Conservation (phyloP, 2,329 filamentous ascomycete genomes). For the Gremmenia infestans region DNA sequence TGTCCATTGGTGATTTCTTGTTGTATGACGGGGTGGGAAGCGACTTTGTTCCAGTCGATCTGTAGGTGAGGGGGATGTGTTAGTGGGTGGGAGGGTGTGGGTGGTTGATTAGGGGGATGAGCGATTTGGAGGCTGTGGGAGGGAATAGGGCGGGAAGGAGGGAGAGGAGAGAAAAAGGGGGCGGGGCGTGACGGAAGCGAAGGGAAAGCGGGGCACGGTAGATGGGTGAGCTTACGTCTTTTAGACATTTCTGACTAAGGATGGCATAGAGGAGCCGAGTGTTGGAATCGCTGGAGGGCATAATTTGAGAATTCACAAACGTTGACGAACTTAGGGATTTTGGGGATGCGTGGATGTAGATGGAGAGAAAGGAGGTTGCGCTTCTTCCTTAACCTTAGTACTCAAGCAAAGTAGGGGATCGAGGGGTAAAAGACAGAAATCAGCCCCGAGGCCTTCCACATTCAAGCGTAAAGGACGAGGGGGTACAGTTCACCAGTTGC, state of each 20-base stretch:
- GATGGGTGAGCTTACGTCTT: conserved; percentile 35
- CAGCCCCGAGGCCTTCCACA: background rate
- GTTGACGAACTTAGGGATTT: background rate
- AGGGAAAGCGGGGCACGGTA: background rate
- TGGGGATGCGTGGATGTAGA: background rate
- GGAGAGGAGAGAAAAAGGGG: background rate
- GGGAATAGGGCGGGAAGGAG: background rate
- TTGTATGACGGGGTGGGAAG: conserved; percentile 32
- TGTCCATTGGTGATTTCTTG: conserved; percentile 49
- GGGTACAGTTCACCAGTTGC: conserved; percentile 1
- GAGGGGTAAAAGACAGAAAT: background rate
- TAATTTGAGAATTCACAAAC: background rate
- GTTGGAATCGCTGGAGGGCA: conserved; percentile 30
- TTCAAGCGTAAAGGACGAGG: background rate
- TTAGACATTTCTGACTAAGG: conserved; percentile 49
- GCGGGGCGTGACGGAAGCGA: background rate
- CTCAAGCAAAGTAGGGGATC: background rate
- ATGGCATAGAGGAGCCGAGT: conserved; percentile 50
- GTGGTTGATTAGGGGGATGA: background rate
- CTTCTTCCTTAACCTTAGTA: background rate
- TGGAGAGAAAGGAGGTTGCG: background rate
- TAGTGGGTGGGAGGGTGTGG: conserved; percentile 1
- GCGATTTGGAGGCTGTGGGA: background rate
- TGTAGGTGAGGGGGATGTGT: conserved; percentile 19
- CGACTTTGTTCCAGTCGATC: conserved; percentile 50